A percentile compares a stretch with the other conserved stretches of the same genome.
These are phyloP conservation scores for Wickerhamomyces chaumierensis DNA, from an alignment of 805 yeast species.

Conservation along the genomic window DNA sequence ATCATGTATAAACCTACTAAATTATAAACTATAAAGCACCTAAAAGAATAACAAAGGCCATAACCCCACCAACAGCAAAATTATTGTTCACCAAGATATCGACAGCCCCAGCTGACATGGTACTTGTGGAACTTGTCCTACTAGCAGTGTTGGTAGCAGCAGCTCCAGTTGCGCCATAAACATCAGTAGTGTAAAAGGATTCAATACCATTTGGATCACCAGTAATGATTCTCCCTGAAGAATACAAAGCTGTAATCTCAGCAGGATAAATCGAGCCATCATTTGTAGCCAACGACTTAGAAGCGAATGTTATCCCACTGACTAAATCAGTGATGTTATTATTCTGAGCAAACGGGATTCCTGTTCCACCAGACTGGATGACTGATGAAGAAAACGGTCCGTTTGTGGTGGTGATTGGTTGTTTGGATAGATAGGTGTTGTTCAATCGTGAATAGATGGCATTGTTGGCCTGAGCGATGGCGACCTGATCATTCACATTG, in stretches of 20 bases:
- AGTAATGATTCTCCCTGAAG: constrained; percentile 9
- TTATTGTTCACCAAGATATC: too few relatives aligned
- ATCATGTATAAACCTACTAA: too few relatives aligned
- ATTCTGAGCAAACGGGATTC: constrained; percentile 39
- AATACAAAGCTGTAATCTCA: constrained; percentile 6
- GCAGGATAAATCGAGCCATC: constrained; percentile 1
- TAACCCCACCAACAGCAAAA: too few relatives aligned
- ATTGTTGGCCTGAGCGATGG: constrained; percentile 38
- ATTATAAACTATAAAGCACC: too few relatives aligned
- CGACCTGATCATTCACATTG: constrained; percentile 42
- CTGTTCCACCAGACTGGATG: constrained; percentile 25
- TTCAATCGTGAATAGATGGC: constrained; percentile 1
- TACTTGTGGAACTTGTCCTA: too few relatives aligned
- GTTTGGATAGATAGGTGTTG: constrained; percentile 1
- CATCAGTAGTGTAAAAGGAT: constrained; percentile 1
- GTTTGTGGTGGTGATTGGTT: constrained; percentile 1
- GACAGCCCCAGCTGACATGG: not conserved
- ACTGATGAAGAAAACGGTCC: constrained; percentile 10
- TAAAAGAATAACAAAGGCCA: too few relatives aligned
- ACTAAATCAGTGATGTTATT: constrained; percentile 15
- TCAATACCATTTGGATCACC: constrained; percentile 6
- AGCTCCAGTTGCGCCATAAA: too few relatives aligned
- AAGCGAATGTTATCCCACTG: constrained; percentile 5
- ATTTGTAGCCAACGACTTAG: not conserved
- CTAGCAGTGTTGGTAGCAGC: too few relatives aligned